phyloP scores from a whole-genome alignment of 2,329 filamentous ascomycete genomes.

The Arthrinium puccinioides region DNA sequence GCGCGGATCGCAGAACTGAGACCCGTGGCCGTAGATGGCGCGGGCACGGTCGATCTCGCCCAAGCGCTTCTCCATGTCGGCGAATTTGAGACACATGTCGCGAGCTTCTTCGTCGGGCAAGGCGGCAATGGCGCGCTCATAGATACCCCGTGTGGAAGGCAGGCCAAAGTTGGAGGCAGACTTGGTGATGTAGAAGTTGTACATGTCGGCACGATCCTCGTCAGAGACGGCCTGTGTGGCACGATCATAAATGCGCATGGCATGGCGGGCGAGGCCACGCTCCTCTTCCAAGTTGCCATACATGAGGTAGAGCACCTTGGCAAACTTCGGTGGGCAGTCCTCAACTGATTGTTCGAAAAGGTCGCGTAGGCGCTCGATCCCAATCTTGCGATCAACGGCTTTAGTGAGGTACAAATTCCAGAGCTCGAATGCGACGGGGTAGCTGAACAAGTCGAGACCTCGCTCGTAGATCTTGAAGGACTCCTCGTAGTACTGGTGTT shows the following conservation, averaged over 20 bases:
- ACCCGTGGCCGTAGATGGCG: slow-evolving; percentile 93
- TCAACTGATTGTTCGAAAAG: slow-evolving; percentile 96
- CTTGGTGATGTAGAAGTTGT: slow-evolving; percentile 99
- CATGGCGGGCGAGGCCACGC: slow-evolving; percentile 84
- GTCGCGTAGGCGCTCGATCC: slow-evolving; percentile 88
- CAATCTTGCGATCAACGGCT: slow-evolving; percentile 91
- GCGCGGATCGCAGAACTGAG: slow-evolving; percentile 93
- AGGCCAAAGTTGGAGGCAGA: slow-evolving; percentile 96
- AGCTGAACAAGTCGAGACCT: slow-evolving; percentile 95
- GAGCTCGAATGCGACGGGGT: slow-evolving; percentile 94
- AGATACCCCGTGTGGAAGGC: slow-evolving; percentile 89
- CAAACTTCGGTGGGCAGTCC: slow-evolving; percentile 89
- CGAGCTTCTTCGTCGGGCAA: slow-evolving; percentile 88
- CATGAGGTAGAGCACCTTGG: slow-evolving; percentile 94
- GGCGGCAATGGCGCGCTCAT: slow-evolving; percentile 91
- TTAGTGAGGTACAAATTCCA: slow-evolving; percentile 99
- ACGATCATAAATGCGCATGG: slow-evolving; percentile 98
- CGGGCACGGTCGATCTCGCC: slow-evolving; percentile 92
- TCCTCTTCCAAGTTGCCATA: slow-evolving; percentile 97
- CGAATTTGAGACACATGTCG: slow-evolving; percentile 98
- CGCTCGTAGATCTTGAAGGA: slow-evolving; percentile 97
- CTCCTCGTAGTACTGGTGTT: slow-evolving; percentile 92
- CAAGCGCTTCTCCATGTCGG: slow-evolving; percentile 87
- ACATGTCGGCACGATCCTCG: slow-evolving; percentile 94
- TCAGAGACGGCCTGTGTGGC: slow-evolving; percentile 92